Evolutionary conservation across 192 early-diverging fungal genomes (phyloP), one percentile per base, ranked within the genome.

Genomic region (Spizellomyces sp.): DNA sequence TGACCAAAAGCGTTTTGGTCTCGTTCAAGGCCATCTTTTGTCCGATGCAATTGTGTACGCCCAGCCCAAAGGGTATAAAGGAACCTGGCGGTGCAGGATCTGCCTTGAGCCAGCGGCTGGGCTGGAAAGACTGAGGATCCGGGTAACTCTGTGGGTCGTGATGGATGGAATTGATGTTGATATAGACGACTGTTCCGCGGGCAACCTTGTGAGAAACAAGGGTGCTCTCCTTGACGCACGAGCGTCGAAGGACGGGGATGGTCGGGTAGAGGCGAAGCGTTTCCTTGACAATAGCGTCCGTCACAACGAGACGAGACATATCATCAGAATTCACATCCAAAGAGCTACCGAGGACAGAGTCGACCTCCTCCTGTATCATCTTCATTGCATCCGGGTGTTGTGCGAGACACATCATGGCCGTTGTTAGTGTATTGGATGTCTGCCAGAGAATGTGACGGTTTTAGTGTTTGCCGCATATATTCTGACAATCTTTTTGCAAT

Each of bases 121-220:
- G 54, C 42, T 73, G 64, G 54, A 81, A 84, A 8, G 19, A 62
- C 12, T 65, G 45, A 6, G 80, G 73, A 42, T 83, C 50, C 1
- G 48, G 17, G 71, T 75, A 80, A 58, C 73, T 71, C 42, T 45
- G n/a, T 44, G 46, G 43, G 46, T 77, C 69, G 46, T 60, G 14
- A 48, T 84, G 83, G 19, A 82, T 10, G 7, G n/a, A 67, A 5
- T 58, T 48, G 46, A 82, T 56, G 62, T 79, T 55, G 48, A 80
- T 47, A 22, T 74, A 19, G 17, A 84, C 21, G 10, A 27, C 17
- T 6, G 78, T 76, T 15, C 66, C 77, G 9, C 62, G 70, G 54
- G 64, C 62, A 54, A 78, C 17, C 14, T 58, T 44, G 70, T 69
- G 66, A 1, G 77, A 75, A n/a, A 79, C 52, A 12, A 79, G 48